These are phyloP conservation scores for Dendrobium officinale DNA, from an alignment of 106 monocot species.

Conservation along the genomic window DNA sequence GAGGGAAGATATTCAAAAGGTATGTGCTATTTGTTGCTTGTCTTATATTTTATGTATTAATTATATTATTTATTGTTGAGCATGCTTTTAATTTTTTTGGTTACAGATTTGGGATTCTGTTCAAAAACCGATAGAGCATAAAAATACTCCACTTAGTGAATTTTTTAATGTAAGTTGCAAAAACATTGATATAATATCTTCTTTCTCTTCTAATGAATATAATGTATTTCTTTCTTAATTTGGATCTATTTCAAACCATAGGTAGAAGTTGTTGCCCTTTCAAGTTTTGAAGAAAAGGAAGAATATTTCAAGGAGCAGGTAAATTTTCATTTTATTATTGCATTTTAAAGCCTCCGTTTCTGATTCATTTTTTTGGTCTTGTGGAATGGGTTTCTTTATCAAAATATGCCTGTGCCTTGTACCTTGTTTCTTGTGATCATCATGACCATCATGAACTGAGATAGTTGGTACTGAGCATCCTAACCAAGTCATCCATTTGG, in stretches of 20 bases:
- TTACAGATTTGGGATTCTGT: conserved; percentile 96
- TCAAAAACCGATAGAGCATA: conserved; percentile 76
- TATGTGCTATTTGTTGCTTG: conserved; percentile 11
- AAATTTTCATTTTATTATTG: not conserved
- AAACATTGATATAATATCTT: not conserved
- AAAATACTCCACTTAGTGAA: conserved; percentile 85
- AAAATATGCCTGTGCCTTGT: not conserved
- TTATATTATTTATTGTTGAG: conserved; percentile 2
- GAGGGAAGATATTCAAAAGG: conserved; percentile 98
- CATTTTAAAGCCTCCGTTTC: not conserved
- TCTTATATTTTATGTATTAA: not conserved
- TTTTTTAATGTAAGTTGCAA: conserved; percentile 81
- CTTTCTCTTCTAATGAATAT: not conserved
- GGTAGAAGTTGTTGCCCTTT: conserved; percentile 87
- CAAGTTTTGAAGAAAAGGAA: conserved; percentile 95
- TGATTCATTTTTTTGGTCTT: not conserved
- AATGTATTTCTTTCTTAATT: not conserved
- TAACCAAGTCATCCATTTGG: not conserved
- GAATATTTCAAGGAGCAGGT: conserved; percentile 95
- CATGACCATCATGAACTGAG: not conserved
- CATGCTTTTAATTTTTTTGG: not conserved
- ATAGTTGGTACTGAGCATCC: not conserved
- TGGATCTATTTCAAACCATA: conserved; percentile 8
- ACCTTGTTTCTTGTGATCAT: not conserved
- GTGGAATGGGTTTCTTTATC: not conserved